A percentile compares a stretch with the other conserved stretches of the same genome.
These are phyloP conservation scores for Yarrowia osloensis DNA, from an alignment of 805 yeast species.

Conservation along the genomic window DNA sequence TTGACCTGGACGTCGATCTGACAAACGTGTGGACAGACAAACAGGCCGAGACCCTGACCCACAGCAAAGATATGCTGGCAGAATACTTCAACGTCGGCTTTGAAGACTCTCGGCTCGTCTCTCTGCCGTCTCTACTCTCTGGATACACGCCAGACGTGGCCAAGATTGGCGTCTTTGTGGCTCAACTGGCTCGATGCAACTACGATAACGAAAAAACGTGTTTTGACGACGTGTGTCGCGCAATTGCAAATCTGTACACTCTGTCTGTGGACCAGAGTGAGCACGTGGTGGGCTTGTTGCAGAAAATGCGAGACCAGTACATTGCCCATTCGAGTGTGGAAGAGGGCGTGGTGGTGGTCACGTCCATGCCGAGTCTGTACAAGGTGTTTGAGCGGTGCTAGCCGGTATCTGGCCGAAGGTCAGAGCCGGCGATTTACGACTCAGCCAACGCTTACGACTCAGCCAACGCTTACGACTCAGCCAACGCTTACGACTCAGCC, in stretches of 20 bases:
- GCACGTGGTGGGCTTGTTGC: background rate
- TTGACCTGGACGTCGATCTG: constrained; percentile 44
- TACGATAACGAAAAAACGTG: constrained; percentile 73
- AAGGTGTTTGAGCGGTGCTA: constrained; percentile 87
- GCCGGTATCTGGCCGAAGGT: too few species aligned
- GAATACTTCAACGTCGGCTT: constrained; percentile 73
- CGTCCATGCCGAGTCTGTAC: constrained; percentile 88
- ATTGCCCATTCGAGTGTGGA: background rate
- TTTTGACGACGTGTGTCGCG: constrained; percentile 57
- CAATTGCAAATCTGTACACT: constrained; percentile 47
- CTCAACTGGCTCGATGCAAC: constrained; percentile 60
- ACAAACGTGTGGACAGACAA: constrained; percentile 28
- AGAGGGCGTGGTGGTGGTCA: constrained; percentile 69
- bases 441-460: too few species aligned
- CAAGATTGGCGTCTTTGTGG: constrained; percentile 68
- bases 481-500: too few species aligned
- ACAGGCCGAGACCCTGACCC: constrained; percentile 33
- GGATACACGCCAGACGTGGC: constrained; percentile 62
- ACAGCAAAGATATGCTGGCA: constrained; percentile 72
- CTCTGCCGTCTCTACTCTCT: constrained; percentile 70
- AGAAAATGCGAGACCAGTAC: constrained; percentile 14
- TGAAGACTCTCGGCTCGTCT: constrained; percentile 42
- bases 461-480: too few species aligned
- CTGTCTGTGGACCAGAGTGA: background rate
- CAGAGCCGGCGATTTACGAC: too few species aligned